Evolutionary conservation across 2,329 filamentous ascomycete genomes (phyloP).

Genomic region (Lasiodiplodia citricola): DNA sequence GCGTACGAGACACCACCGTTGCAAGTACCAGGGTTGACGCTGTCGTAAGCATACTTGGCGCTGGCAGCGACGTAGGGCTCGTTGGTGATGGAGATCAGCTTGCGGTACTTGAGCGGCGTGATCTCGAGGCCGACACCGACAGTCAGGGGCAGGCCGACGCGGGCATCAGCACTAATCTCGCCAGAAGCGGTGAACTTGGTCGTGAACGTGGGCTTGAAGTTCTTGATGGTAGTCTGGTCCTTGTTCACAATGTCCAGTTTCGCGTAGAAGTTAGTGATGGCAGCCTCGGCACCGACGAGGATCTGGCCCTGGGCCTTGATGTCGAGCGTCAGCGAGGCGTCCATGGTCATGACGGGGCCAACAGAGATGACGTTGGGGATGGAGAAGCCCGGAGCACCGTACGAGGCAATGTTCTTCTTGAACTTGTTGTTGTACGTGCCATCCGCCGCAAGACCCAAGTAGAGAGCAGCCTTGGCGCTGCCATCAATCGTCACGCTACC

Average conservation of each 20-base stretch:
- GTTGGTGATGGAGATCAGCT: constrained; percentile 1
- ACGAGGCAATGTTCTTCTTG: constrained; percentile 1
- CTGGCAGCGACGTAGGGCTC: constrained; percentile 3
- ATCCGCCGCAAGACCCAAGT: not conserved
- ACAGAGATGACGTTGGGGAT: constrained; percentile 16
- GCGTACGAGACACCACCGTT: not conserved
- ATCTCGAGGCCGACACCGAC: constrained; percentile 14
- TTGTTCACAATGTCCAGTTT: constrained; percentile 6
- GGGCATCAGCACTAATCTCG: not conserved
- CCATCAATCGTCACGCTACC: constrained; percentile 4
- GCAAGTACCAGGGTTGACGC: not conserved
- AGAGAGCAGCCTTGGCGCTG: not conserved
- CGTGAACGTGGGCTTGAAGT: constrained; percentile 1
- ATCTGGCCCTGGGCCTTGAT: constrained; percentile 8
- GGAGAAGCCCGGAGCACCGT: constrained; percentile 2
- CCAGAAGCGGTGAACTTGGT: constrained; percentile 2
- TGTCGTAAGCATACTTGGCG: not conserved
- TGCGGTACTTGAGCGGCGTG: constrained; percentile 9
- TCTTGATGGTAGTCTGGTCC: not conserved
- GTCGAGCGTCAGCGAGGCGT: not conserved
- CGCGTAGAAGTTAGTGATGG: constrained; percentile 2
- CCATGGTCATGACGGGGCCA: constrained; percentile 12
- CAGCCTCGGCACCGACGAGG: constrained; percentile 1
- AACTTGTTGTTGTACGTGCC: constrained; percentile 7
- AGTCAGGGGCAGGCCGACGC: constrained; percentile 5